Base-by-base conservation (phyloP, 2,329 filamentous ascomycete species). In the Colletotrichum nymphaeae region DNA sequence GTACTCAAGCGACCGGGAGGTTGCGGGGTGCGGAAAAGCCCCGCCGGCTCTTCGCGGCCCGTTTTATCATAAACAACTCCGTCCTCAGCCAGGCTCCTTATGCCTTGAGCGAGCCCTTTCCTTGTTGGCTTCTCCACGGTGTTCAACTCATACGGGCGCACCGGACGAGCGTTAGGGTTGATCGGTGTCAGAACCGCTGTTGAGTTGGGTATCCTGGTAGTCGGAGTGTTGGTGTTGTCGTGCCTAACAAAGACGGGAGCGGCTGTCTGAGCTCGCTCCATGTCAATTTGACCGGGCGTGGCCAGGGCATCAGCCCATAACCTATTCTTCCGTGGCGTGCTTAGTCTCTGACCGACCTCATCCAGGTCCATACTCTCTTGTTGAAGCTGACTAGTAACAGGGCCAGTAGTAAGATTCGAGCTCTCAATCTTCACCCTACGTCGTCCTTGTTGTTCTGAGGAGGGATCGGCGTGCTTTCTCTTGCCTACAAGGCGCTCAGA, bases 331-430 rank as follows among this genome's bases (percentile, higher is more conserved):
- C 81, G 82, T 63, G 84, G 85, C 14, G 85, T 89, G 64, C 84
- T 75, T 79, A 76, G 86, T 82, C 59, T 81, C 55, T 79, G 80
- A 8, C 85, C 86, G 64, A 85, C 81, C 55, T 87, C 84, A 77
- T 91, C 88, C 12, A 93, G 83, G 77, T 93, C 91, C 63, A 93
- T 84, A 67, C 90, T 93, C 64, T 91, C 90, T 53, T 88, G 83
- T 11, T 75, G 73, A 59, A 74, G 74, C 19, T 74, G 74, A 55
- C 80, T 80, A 55, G 76, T 76, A 16, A 70, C 78, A 55, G 79
- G 66, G 79, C 74, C 46, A 26, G 26, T 32, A 32, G 63, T 30
- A 0, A 78, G 78, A 24, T 81, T 80, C n/a, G 82, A 81, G 55
- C 77, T 78, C 75, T 90, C 88, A 6, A 76, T 72, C 76, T 90